phyloP scores from a whole-genome alignment of 495 filamentous ascomycete genomes.

The Tuber melanosporum region DNA sequence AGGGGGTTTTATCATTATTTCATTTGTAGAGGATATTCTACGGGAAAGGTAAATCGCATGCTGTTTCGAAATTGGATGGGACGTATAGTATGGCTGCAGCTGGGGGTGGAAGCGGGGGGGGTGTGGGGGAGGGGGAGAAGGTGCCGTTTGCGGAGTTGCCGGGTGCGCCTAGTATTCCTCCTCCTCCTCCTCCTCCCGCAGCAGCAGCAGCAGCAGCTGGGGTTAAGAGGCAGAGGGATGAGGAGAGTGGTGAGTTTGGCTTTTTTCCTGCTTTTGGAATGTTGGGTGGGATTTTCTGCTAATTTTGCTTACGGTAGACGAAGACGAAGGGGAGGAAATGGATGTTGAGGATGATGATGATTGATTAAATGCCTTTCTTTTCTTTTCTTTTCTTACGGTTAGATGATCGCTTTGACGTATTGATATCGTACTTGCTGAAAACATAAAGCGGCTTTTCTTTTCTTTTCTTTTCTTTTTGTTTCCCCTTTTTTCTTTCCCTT shows the following conservation, averaged over 20 bases:
- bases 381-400: not conserved
- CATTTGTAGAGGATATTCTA: slow-evolving; percentile 69
- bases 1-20: not conserved
- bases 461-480: too few species aligned
- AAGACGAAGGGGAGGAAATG: slow-evolving; percentile 41
- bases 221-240: slow-evolving; percentile 64
- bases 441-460: not conserved
- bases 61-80: slow-evolving; percentile 81
- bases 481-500: not conserved
- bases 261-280: not conserved
- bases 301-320: slow-evolving; percentile 18
- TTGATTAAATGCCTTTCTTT: slow-evolving; percentile 3
- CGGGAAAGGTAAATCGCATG: slow-evolving; percentile 76
- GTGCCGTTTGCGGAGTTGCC: slow-evolving; percentile 41
- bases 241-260: slow-evolving; percentile 53
- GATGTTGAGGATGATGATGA: slow-evolving; percentile 41
- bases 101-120: slow-evolving; percentile 48
- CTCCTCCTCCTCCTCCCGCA: slow-evolving; percentile 40
- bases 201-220: slow-evolving; percentile 46
- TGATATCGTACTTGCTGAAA: not conserved
- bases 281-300: not conserved
- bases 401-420: not conserved
- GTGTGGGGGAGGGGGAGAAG: slow-evolving; percentile 54
- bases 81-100: slow-evolving; percentile 63
- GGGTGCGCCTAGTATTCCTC: slow-evolving; percentile 51